Conservation (phyloP, 1,284 basidiomycete genomes). For the Sporisorium sorghi region DNA sequence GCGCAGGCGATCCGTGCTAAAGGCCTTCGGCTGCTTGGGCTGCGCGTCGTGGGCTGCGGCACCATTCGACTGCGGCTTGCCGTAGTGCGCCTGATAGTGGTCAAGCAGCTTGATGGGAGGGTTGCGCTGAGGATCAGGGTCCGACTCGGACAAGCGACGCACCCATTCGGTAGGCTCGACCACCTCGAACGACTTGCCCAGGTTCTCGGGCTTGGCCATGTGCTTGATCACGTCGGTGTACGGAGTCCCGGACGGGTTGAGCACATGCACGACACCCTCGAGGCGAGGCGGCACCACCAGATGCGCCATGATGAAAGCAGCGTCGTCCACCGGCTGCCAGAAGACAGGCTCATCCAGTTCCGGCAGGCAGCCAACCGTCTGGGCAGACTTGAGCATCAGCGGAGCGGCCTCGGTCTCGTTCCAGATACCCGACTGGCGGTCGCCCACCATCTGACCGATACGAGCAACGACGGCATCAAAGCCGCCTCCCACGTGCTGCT, state of each 20-base stretch:
- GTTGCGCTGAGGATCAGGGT: slow-evolving; percentile 71
- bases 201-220: slow-evolving; percentile 71
- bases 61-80: neutral
- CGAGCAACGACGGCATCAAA: slow-evolving; percentile 27
- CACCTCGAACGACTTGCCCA: slow-evolving; percentile 80
- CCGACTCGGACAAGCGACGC: slow-evolving; percentile 70
- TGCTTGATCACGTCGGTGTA: slow-evolving; percentile 76
- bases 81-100: slow-evolving; percentile 68
- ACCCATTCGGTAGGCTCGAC: slow-evolving; percentile 77
- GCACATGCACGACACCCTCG: slow-evolving; percentile 12
- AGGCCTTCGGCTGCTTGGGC: neutral
- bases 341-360: slow-evolving; percentile 71
- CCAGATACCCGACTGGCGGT: slow-evolving; percentile 74
- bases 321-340: slow-evolving; percentile 76
- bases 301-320: slow-evolving; percentile 73
- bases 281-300: slow-evolving; percentile 66
- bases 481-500: slow-evolving; percentile 42
- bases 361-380: slow-evolving; percentile 72
- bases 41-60: neutral
- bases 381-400: slow-evolving; percentile 71
- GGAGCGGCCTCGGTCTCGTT: slow-evolving; percentile 74
- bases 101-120: slow-evolving; percentile 73
- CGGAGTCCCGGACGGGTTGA: slow-evolving; percentile 27
- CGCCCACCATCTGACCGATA: slow-evolving; percentile 74
- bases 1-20: slow-evolving; percentile 2